Conservation (phyloP, 495 filamentous ascomycete species). For the Penicillium macrosclerotiorum region DNA sequence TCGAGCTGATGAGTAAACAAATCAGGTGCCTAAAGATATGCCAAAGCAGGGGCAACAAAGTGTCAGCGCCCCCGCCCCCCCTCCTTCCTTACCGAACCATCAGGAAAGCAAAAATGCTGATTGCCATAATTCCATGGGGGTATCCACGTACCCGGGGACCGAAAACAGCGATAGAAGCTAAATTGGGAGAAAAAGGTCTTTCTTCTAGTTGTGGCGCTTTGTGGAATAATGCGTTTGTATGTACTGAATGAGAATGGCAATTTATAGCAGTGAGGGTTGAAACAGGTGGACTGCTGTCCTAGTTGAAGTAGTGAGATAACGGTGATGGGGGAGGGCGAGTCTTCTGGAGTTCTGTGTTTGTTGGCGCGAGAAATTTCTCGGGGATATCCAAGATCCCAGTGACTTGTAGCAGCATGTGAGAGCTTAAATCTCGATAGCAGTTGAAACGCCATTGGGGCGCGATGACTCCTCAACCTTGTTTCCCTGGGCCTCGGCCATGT, state of each 20-base stretch:
- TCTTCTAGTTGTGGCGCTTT: slow-evolving; percentile 9
- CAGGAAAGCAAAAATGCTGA: too few species aligned
- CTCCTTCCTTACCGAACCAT: too few species aligned
- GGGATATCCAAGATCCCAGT: too few species aligned
- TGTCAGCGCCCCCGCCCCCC: too few species aligned
- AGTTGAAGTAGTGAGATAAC: neutral
- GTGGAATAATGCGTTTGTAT: slow-evolving; percentile 10
- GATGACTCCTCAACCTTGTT: slow-evolving; percentile 19
- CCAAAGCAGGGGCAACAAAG: too few species aligned
- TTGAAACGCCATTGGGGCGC: slow-evolving; percentile 30
- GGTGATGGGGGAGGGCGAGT: neutral
- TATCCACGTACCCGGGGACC: neutral
- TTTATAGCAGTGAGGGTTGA: slow-evolving; percentile 3
- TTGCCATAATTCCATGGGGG: neutral
- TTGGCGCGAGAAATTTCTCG: too few species aligned
- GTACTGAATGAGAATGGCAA: slow-evolving; percentile 2
- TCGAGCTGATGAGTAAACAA: too few species aligned
- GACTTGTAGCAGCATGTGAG: neutral
- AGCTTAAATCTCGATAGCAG: slow-evolving; percentile 41
- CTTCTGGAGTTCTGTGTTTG: neutral
- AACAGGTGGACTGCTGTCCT: neutral
- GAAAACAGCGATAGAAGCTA: too few species aligned
- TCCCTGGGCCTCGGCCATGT: slow-evolving; percentile 48
- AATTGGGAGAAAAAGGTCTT: neutral
- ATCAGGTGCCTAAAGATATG: too few species aligned